Conservation (phyloP, 2,329 filamentous ascomycete species). For the Colletotrichum sublineola region DNA sequence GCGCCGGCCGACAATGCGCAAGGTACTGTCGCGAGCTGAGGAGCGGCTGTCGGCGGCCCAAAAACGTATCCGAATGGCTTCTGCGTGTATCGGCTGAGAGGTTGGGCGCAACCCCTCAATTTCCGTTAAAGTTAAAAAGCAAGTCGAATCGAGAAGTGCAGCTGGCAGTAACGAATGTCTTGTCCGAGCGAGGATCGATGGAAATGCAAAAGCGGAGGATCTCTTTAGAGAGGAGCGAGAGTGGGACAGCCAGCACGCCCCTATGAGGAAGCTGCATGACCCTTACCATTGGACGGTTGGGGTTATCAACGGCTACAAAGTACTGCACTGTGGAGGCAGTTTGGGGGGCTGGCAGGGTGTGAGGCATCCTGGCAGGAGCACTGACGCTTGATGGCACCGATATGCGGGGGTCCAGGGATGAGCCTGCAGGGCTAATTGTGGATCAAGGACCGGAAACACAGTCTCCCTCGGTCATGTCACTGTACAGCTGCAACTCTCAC, state of each 20-base stretch:
- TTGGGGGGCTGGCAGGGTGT: background rate
- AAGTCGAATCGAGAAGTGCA: slow-evolving; percentile 3
- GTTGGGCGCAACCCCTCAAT: background rate
- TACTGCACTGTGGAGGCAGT: slow-evolving; percentile 38
- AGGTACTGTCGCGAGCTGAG: background rate
- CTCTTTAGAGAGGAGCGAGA: slow-evolving; percentile 23
- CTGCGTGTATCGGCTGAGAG: slow-evolving; percentile 6
- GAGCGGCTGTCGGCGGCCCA: background rate
- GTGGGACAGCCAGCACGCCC: slow-evolving; percentile 19
- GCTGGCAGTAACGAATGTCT: slow-evolving; percentile 31
- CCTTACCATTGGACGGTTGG: slow-evolving; percentile 24
- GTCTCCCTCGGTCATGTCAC: background rate
- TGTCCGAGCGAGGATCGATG: slow-evolving; percentile 25
- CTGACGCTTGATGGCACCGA: slow-evolving; percentile 6
- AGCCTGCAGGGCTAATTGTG: background rate
- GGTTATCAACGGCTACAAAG: slow-evolving; percentile 13
- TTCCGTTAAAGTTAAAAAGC: slow-evolving; percentile 11
- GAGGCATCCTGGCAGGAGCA: background rate
- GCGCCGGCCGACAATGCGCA: slow-evolving; percentile 44
- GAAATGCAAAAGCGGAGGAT: slow-evolving; percentile 37
- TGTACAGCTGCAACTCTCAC: background rate
- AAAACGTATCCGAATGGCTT: background rate
- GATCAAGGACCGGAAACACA: background rate
- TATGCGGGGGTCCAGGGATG: slow-evolving; percentile 24
- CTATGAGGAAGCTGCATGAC: slow-evolving; percentile 34